A percentile compares a stretch with the other conserved stretches of the same genome.
Conservation (phyloP, 2,329 filamentous ascomycete genomes). For the Fusarium sp. region DNA sequence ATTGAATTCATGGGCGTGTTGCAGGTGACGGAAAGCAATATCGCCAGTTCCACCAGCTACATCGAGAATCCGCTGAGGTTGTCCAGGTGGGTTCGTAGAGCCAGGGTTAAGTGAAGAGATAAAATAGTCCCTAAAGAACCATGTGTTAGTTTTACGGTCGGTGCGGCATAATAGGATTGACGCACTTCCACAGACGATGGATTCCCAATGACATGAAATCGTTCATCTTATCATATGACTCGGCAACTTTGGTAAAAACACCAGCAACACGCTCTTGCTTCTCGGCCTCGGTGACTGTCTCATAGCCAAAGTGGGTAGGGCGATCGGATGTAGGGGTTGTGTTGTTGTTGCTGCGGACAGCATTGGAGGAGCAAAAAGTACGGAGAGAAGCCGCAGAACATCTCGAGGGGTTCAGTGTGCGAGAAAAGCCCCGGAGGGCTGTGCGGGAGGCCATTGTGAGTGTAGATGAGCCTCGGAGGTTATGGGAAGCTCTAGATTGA, state of each 20-base stretch:
- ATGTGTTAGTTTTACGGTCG: slow-evolving; percentile 22
- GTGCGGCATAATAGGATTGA: slow-evolving; percentile 13
- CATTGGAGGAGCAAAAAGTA: slow-evolving; percentile 48
- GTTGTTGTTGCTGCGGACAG: slow-evolving; percentile 47
- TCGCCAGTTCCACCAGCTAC: slow-evolving; percentile 97
- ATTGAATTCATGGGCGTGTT: slow-evolving; percentile 86
- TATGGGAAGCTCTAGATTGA: slow-evolving; percentile 31
- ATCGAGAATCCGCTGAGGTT: slow-evolving; percentile 83
- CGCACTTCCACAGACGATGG: slow-evolving; percentile 91
- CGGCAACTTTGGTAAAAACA: slow-evolving; percentile 95
- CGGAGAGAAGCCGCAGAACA: slow-evolving; percentile 38
- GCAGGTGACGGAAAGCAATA: slow-evolving; percentile 95
- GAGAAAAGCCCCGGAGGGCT: slow-evolving; percentile 48
- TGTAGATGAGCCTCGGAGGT: slow-evolving; percentile 22
- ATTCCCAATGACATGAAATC: slow-evolving; percentile 98
- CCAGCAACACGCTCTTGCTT: slow-evolving; percentile 80
- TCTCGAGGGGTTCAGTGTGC: slow-evolving; percentile 39
- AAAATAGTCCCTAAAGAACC: slow-evolving; percentile 78
- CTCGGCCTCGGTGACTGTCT: slow-evolving; percentile 83
- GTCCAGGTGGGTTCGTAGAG: slow-evolving; percentile 59
- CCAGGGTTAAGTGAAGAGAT: slow-evolving; percentile 92
- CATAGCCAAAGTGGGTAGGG: slow-evolving; percentile 91
- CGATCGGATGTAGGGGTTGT: slow-evolving; percentile 57
- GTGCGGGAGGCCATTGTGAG: slow-evolving; percentile 49
- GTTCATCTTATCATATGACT: slow-evolving; percentile 98